These are phyloP conservation scores for Alnus glutinosa DNA, from an alignment of 306 rosid genomes.

Conservation along the genomic window DNA sequence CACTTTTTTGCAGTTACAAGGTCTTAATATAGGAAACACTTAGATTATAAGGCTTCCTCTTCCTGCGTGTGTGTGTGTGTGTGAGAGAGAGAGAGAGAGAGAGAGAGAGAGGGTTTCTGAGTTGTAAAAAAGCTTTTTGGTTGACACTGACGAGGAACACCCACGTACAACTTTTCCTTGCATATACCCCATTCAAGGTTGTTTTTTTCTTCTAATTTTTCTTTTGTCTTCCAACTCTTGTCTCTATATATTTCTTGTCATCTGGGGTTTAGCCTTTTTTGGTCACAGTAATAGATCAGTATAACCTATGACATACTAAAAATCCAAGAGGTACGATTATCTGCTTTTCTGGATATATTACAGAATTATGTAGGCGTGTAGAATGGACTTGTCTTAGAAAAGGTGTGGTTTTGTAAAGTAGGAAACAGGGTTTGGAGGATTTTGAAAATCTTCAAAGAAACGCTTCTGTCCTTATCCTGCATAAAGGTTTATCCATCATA, in stretches of 20 bases:
- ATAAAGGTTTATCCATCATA: conserved; percentile 24
- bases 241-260: conserved; percentile 39
- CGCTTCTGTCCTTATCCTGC: conserved; percentile 37
- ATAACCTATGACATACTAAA: conserved; percentile 31
- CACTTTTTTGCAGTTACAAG: conserved; percentile 70
- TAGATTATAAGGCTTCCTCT: conserved; percentile 38
- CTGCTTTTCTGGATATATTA: conserved; percentile 38
- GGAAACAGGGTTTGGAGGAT: conserved; percentile 35
- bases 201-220: conserved; percentile 18
- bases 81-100: neutral
- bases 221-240: conserved; percentile 41
- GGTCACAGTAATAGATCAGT: conserved; percentile 30
- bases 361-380: conserved; percentile 30
- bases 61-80: neutral
- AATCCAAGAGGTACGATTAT: conserved; percentile 45
- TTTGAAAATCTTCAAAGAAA: conserved; percentile 36
- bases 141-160: conserved; percentile 47
- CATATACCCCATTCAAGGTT: conserved; percentile 36
- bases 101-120: too few relatives aligned
- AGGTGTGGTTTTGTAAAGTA: conserved; percentile 50
- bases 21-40: conserved; percentile 66
- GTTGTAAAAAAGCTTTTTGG: conserved; percentile 26
- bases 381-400: conserved; percentile 52
- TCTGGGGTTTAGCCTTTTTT: conserved; percentile 30
- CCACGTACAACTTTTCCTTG: conserved; percentile 34